phyloP scores from a whole-genome alignment of 495 filamentous ascomycete genomes.

The Aspergillus nanangensis region DNA sequence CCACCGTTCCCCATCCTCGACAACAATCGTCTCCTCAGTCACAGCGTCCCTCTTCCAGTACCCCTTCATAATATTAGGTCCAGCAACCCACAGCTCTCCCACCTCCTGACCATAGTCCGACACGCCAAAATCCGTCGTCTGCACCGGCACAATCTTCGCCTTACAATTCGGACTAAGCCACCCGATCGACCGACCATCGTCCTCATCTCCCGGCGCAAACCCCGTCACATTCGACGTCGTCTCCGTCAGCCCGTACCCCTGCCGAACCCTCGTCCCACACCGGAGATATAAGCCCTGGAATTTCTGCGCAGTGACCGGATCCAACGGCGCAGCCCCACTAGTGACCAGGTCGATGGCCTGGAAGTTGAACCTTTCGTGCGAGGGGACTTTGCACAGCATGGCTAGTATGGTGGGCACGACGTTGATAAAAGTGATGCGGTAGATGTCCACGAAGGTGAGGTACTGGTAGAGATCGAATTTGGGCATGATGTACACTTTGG shows the following conservation, averaged over 20 bases:
- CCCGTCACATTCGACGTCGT: neutral
- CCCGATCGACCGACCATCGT: slow-evolving; percentile 1
- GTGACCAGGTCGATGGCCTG: neutral
- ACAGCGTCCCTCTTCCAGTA: neutral
- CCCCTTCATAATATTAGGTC: slow-evolving; percentile 3
- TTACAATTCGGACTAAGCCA: slow-evolving; percentile 1
- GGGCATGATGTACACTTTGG: neutral
- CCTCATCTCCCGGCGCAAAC: neutral
- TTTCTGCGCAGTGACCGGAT: neutral
- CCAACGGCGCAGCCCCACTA: neutral
- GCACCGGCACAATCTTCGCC: neutral
- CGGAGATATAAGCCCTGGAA: neutral
- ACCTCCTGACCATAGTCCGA: neutral
- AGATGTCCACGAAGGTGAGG: neutral
- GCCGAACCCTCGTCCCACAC: neutral
- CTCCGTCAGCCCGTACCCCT: neutral
- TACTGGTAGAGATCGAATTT: neutral
- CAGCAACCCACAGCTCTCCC: slow-evolving; percentile 1
- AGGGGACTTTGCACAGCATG: neutral
- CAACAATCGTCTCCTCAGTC: neutral
- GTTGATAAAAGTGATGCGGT: slow-evolving; percentile 1
- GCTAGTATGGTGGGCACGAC: neutral
- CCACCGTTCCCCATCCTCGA: neutral
- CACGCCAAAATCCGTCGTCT: neutral
- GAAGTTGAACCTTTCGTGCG: neutral